These are phyloP conservation scores for Lentinula sp. DNA, from an alignment of 768 basidiomycete species.

Conservation along the genomic window DNA sequence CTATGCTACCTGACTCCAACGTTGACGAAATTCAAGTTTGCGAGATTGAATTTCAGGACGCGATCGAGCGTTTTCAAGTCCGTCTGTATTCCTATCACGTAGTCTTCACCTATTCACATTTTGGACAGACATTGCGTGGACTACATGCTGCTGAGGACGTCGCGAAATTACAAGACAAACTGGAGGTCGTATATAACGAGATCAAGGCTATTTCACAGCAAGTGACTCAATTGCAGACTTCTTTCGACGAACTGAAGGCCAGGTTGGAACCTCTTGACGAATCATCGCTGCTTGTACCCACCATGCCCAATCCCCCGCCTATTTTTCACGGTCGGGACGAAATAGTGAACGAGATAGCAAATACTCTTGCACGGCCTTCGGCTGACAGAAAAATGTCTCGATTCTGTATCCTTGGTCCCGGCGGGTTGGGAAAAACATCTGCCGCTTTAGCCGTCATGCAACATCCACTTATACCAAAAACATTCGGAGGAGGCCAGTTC, in stretches of 20 bases:
- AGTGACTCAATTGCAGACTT: background rate
- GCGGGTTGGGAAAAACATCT: background rate
- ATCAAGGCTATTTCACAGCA: background rate
- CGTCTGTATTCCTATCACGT: background rate
- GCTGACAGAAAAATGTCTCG: background rate
- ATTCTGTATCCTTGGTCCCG: background rate
- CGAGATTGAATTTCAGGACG: background rate
- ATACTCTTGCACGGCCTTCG: background rate
- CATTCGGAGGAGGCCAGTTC: constrained; percentile 18
- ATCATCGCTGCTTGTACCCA: background rate
- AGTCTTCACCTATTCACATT: background rate
- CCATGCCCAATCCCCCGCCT: constrained; percentile 8
- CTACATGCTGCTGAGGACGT: background rate
- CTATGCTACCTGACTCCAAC: background rate
- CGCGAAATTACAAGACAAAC: background rate
- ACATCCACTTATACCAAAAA: constrained; percentile 10
- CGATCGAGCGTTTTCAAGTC: background rate
- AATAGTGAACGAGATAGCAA: constrained; percentile 7
- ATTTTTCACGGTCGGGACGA: constrained; percentile 11
- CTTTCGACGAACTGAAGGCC: background rate
- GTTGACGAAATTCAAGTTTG: background rate
- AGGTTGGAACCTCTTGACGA: background rate
- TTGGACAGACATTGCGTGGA: background rate
- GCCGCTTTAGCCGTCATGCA: background rate
- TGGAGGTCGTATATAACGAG: background rate